Conservation (phyloP, 805 yeast species). For the Teunomyces tritomae region DNA sequence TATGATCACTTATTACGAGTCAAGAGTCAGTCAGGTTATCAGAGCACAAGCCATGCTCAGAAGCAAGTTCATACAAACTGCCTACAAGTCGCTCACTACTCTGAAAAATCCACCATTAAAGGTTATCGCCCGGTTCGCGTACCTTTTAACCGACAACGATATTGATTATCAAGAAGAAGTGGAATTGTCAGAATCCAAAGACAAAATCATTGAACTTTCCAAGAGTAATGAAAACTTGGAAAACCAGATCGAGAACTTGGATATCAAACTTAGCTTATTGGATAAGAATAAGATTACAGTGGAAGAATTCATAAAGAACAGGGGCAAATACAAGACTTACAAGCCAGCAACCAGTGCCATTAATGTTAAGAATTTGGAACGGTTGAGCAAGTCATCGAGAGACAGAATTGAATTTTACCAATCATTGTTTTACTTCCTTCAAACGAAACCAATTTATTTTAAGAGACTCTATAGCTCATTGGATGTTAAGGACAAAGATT, state of each 20-base stretch:
- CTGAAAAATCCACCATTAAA: conserved; percentile 75
- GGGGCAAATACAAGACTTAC: conserved; percentile 29
- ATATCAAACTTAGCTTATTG: conserved; percentile 72
- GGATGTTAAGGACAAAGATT: conserved; percentile 5
- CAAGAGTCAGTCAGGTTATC: conserved; percentile 58
- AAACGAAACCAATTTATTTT: conserved; percentile 77
- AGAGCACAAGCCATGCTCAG: conserved; percentile 73
- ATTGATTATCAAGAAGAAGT: conserved; percentile 75
- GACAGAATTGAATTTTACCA: conserved; percentile 67
- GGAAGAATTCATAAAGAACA: conserved; percentile 60
- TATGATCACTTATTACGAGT: conserved; percentile 47
- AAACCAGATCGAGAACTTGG: conserved; percentile 69
- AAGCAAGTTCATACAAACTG: conserved; percentile 62
- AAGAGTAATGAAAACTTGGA: conserved; percentile 69
- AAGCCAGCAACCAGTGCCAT: conserved; percentile 17
- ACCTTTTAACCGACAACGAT: conserved; percentile 68
- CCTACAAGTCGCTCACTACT: conserved; percentile 69
- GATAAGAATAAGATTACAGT: conserved; percentile 77
- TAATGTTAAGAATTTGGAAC: conserved; percentile 24
- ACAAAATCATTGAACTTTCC: conserved; percentile 67
- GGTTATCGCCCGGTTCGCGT: conserved; percentile 74
- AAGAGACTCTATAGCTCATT: conserved; percentile 47
- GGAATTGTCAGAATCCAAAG: conserved; percentile 62
- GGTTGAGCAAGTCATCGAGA: conserved; percentile 40
- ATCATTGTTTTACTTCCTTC: conserved; percentile 75